Base-by-base conservation (phyloP, 805 yeast species). In the Kazachstania psychrophila region DNA sequence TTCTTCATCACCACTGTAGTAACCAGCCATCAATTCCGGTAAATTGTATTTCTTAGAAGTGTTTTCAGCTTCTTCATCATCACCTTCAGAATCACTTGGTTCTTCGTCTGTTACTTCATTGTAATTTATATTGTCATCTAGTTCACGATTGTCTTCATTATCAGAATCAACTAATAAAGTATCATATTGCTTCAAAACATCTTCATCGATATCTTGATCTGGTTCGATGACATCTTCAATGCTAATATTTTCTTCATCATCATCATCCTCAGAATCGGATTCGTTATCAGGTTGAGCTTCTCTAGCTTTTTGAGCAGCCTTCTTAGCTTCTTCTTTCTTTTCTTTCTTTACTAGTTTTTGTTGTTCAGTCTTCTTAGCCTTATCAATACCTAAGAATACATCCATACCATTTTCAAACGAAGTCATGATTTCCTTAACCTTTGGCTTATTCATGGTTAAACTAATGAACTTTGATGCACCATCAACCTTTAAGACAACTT, bases 1-100 rank as follows among this genome's bases (percentile, higher is more conserved):
- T 12, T 70, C 75, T 24, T 83, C 94, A 2, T 82, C 95, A 5
- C 86, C 94, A 5, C 96, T 86, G 41, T 72, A 72, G 58, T 84
- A 92, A 4, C 98, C 98, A 1, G 74, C 64, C 36, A 79, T 77
- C 34, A 87, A 65, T 31, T 73, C 77, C 0, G 96, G 95, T 11
- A 86, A 66, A 13, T 62, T 58, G 35, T 52, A 41, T 34, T 61
- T 51, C 35, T 52, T 51, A 11, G 54, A 47, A 27, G 32, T 28
- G 11, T 23, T n/a, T 6, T 23, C 43, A 6, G 47, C 53, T 6
- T 17, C 45, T 4, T 46, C 54, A 17, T 41, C 52, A 5, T 52
- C 64, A 6, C 49, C 60, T 22, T 50, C 60, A 9, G 42, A 49
- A 11, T 56, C 70, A 28, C 73, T 64, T 18, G 74, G 70, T 42